These are phyloP conservation scores for Leishmania major DNA, from an alignment of 208 protist genomes.

Conservation along the genomic window DNA sequence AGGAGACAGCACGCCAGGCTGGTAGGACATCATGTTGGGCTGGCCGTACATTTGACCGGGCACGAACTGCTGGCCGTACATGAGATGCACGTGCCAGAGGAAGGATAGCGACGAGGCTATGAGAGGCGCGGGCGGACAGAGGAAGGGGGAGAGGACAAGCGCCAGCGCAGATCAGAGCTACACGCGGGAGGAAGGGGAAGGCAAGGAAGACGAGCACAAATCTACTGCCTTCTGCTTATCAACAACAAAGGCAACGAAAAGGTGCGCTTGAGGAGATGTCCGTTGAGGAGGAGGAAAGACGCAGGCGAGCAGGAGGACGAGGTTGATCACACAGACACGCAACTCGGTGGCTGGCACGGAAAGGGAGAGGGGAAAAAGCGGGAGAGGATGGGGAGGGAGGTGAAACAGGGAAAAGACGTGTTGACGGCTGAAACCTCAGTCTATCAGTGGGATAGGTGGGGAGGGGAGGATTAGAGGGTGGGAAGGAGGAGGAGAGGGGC, in stretches of 20 bases:
- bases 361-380: no score
- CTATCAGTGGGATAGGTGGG: constrained; percentile 8
- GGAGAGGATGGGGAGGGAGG: not conserved
- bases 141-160: not conserved
- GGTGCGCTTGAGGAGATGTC: not conserved
- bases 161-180: not conserved
- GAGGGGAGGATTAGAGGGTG: not conserved
- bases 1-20: constrained; percentile 33
- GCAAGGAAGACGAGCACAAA: not conserved
- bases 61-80: constrained; percentile 81
- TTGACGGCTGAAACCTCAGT: constrained; percentile 1
- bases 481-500: not conserved
- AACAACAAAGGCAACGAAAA: constrained; percentile 11
- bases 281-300: not conserved
- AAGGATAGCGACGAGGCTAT: not conserved
- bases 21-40: constrained; percentile 75
- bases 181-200: not conserved
- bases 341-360: not conserved
- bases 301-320: not conserved
- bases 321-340: not conserved
- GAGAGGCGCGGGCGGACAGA: not conserved
- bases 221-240: constrained; percentile 3
- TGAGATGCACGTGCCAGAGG: constrained; percentile 16
- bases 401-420: not conserved
- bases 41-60: constrained; percentile 72